Evolutionary conservation across 306 rosid species (phyloP), one percentile per base, ranked within the genome.

Genomic region (Fragaria iinumae): DNA sequence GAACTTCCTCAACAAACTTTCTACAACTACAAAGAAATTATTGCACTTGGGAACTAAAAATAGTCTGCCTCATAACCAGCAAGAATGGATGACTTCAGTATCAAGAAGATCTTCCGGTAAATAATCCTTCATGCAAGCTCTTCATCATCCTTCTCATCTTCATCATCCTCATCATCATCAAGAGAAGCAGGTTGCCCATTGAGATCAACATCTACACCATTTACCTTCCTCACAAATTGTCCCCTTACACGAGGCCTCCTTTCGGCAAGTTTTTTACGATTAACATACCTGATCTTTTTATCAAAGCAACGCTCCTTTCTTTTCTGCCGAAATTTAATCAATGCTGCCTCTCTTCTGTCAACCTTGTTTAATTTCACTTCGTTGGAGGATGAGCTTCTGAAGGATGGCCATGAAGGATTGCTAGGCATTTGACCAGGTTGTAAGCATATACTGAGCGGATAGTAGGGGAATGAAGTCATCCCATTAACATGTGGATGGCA

Each of bases 311-410:
- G 91, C 50, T 96, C 98, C 85, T 92, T 92, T 80, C 99, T 89
- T 84, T 96, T 96, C 83, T 92, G 98, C 86, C 97, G 87, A 79
- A 96, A 96, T 82, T 96, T 96, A 76, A 92, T 87, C 85, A 96
- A 75, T 36, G 99, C 98, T 59, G 98, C 99, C 86, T 93, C 99
- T 88, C 99, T 96, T 83, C 98, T 87, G 76, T 96, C 97, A 44
- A 86, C 91, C 81, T 89, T 92, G 62, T 83, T 90, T 45, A 81
- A 32, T 48, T 83, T 86, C 76, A 83, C 87, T 77, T 96, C 99
- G 3, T 83, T 73, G 39, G 93, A 75, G 67, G 84, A 73, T 64
- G 96, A 81, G 76, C 74, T 84, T 83, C 93, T 98, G 59, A 86
- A 83, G 5, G 89, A 82, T 47, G 89, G 89, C 98, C 99, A 91